These are phyloP conservation scores for Cryomyces minteri DNA, from an alignment of 495 filamentous ascomycete species.

Conservation along the genomic window DNA sequence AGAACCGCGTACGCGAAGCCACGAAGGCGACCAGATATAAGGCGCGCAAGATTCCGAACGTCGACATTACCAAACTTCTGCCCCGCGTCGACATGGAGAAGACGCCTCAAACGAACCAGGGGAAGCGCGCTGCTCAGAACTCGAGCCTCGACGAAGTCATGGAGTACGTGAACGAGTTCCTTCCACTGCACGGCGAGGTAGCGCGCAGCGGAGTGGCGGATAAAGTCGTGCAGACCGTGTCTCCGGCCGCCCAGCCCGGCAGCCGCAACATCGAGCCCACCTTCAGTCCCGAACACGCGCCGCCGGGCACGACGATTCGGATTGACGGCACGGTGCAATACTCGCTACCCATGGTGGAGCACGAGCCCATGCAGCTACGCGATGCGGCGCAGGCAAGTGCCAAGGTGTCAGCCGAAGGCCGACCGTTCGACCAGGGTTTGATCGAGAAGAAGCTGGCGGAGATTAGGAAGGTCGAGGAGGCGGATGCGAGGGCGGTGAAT, in stretches of 20 bases:
- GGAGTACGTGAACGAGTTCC: conserved; percentile 1
- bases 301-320: neutral
- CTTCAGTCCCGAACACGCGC: too few species aligned
- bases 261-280: too few species aligned
- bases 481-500: conserved; percentile 46
- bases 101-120: neutral
- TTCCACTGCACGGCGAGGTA: neutral
- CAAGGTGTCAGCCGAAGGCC: conserved; percentile 14
- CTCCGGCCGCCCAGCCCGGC: too few species aligned
- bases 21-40: neutral
- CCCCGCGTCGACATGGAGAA: neutral
- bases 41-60: neutral
- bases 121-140: neutral
- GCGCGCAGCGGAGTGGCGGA: neutral
- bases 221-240: neutral
- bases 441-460: conserved; percentile 36
- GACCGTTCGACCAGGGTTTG: conserved; percentile 35
- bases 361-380: neutral
- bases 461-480: conserved; percentile 49
- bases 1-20: conserved; percentile 30
- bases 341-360: neutral
- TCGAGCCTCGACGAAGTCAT: neutral
- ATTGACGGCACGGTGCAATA: neutral
- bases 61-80: neutral
- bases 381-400: neutral